Evolutionary conservation across 495 filamentous ascomycete genomes (phyloP), one percentile per base, ranked within the genome.

Genomic region (Pyrenopolyporus hunteri): DNA sequence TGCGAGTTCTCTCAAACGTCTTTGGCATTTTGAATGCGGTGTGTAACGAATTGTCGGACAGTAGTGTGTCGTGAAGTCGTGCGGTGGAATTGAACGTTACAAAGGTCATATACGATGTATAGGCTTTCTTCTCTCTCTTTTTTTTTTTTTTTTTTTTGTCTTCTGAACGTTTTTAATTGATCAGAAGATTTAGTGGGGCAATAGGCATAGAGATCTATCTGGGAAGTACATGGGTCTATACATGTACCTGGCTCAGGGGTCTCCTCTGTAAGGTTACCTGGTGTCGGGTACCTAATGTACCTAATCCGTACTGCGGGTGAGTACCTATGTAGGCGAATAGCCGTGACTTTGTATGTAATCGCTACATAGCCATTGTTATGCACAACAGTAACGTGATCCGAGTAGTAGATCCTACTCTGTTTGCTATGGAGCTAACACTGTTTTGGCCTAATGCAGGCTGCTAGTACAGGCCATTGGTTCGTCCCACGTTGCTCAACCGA

Each of bases 1-100:
- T 97, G 52, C 90, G 87, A 31, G 92, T 87, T 66, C 92, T 96
- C 43, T 83, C 73, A 10, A 95, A 70, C 57, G 83, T 83, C 63
- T 87, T 90, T 10, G 90, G 84, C 92, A 96, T 95, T 19, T 64
- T 77, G 73, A 16, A 13, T 19, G 31, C 19, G 8, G 6, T 42
- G 17, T 40, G 22, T n/a, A n/a, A n/a, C n/a, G n/a, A n/a, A n/a
- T n/a, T n/a, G n/a, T n/a, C n/a, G n/a, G 4, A 11, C n/a, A 3
- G 9, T 42, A 42, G 17, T 23, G 2, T 22, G 17, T 42, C 17
- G 10, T 42, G 19, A 42, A 20, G 17, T n/a, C n/a, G n/a, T n/a
- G n/a, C n/a, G 23, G 4, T 32, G 47, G 39, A 55, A 29, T 57
- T 59, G 57, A 48, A 53, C 32, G 44, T 62, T 17, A 10, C 29